These are phyloP conservation scores for Calycina marina DNA, from an alignment of 2,329 filamentous ascomycete genomes.

Conservation along the genomic window DNA sequence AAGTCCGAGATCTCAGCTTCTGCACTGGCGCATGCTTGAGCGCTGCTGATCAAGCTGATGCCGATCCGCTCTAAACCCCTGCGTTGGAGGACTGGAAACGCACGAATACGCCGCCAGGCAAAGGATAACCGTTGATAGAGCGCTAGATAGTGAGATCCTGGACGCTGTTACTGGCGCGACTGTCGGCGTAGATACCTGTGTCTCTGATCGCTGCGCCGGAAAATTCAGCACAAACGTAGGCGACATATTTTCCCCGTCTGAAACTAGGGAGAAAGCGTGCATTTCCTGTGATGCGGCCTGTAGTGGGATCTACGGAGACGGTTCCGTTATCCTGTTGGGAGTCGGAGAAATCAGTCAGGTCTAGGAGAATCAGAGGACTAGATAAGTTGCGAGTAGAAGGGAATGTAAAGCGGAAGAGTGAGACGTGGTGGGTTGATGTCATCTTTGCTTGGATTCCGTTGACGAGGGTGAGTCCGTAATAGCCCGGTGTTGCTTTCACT, in stretches of 20 bases:
- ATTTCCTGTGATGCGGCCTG: constrained; percentile 46
- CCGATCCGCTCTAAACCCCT: constrained; percentile 47
- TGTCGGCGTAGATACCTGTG: constrained; percentile 46
- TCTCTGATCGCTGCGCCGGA: constrained; percentile 40
- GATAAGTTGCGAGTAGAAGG: constrained; percentile 25
- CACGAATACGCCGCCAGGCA: constrained; percentile 48
- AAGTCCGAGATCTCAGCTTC: constrained; percentile 52
- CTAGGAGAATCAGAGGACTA: constrained; percentile 46
- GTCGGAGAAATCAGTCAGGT: constrained; percentile 48
- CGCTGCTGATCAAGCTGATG: constrained; percentile 52
- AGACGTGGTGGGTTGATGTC: constrained; percentile 48
- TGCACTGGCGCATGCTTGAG: constrained; percentile 52
- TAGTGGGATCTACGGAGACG: constrained; percentile 36
- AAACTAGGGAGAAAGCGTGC: constrained; percentile 51
- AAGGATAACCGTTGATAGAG: constrained; percentile 36
- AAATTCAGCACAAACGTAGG: constrained; percentile 57
- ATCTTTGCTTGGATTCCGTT: constrained; percentile 48
- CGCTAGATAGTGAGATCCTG: constrained; percentile 36
- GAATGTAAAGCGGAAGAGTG: constrained; percentile 53
- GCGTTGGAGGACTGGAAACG: constrained; percentile 37
- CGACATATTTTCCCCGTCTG: constrained; percentile 41
- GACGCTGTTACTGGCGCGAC: constrained; percentile 32
- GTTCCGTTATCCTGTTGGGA: constrained; percentile 41
- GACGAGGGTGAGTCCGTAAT: constrained; percentile 45
- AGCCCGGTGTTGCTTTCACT: constrained; percentile 45